A percentile compares a stretch with the other conserved stretches of the same genome.
These are phyloP conservation scores for Candida sanyaensis DNA, from an alignment of 1,139 yeast species.

Conservation along the genomic window DNA sequence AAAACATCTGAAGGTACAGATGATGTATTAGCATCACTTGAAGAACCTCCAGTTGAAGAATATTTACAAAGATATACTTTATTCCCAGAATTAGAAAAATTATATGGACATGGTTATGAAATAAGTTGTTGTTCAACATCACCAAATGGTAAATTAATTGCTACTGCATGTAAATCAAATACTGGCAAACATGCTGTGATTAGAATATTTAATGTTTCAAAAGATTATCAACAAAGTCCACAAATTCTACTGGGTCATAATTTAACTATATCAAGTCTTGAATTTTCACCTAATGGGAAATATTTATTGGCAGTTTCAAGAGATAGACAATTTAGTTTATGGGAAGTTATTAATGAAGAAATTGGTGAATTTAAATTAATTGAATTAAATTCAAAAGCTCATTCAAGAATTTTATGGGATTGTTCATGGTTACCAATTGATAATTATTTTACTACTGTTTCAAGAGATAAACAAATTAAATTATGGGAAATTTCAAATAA, in stretches of 20 bases:
- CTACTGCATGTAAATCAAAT: constrained; percentile 92
- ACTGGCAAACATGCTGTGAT: constrained; percentile 82
- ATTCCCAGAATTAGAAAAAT: constrained; percentile 93
- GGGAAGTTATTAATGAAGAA: constrained; percentile 55
- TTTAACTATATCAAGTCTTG: constrained; percentile 80
- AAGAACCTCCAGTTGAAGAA: constrained; percentile 80
- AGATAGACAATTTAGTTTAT: constrained; percentile 83
- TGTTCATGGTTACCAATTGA: constrained; percentile 66
- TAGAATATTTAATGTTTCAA: constrained; percentile 64
- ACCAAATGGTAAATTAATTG: constrained; percentile 64
- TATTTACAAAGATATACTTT: constrained; percentile 87
- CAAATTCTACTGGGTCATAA: constrained; percentile 62
- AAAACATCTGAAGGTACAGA: constrained; percentile 30
- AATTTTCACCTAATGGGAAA: constrained; percentile 71
- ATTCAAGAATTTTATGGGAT: constrained; percentile 93
- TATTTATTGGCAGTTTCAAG: constrained; percentile 81
- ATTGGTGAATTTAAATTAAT: constrained; percentile 43
- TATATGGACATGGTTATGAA: constrained; percentile 98
- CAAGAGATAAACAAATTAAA: constrained; percentile 82
- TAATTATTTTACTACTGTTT: constrained; percentile 69
- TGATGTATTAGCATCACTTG: constrained; percentile 47
- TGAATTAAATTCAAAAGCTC: constrained; percentile 68
- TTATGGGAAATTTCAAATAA: constrained; percentile 54
- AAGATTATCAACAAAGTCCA: constrained; percentile 39
- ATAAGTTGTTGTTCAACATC: constrained; percentile 77